phyloP scores from a whole-genome alignment of 495 filamentous ascomycete species.

The Cercophora sp. region DNA sequence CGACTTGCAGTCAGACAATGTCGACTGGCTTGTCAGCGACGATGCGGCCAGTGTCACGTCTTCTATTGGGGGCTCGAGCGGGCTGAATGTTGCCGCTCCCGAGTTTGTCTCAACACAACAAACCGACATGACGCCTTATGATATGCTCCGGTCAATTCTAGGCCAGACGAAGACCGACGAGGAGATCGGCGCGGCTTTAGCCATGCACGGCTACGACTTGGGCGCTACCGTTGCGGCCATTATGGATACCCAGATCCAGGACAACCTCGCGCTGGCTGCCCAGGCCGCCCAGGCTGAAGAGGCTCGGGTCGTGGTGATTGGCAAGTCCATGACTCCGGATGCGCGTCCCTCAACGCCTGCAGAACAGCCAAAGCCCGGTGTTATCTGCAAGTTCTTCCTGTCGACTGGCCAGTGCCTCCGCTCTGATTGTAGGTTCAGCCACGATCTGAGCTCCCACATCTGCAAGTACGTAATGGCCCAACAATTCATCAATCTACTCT shows the following conservation, averaged over 20 bases:
- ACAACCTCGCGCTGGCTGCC: slow-evolving; percentile 36
- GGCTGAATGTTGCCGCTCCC: slow-evolving; percentile 69
- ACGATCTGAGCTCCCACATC: slow-evolving; percentile 90
- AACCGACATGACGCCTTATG: slow-evolving; percentile 93
- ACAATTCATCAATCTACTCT: background rate
- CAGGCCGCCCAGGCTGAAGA: slow-evolving; percentile 45
- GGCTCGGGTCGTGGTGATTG: slow-evolving; percentile 65
- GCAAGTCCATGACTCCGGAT: slow-evolving; percentile 80
- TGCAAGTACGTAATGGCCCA: slow-evolving; percentile 79
- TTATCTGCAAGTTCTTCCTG: slow-evolving; percentile 95
- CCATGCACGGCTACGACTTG: slow-evolving; percentile 87
- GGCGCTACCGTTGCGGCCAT: slow-evolving; percentile 82
- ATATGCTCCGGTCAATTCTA: slow-evolving; percentile 93
- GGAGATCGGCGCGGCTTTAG: slow-evolving; percentile 85
- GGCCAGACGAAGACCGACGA: slow-evolving; percentile 86
- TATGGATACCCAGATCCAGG: slow-evolving; percentile 58
- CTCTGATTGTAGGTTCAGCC: slow-evolving; percentile 94
- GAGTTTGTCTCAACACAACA: slow-evolving; percentile 69
- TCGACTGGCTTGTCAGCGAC: slow-evolving; percentile 94
- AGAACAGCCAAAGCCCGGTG: slow-evolving; percentile 65
- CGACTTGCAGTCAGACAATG: slow-evolving; percentile 86
- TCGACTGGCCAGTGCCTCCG: slow-evolving; percentile 88
- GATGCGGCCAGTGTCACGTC: slow-evolving; percentile 78
- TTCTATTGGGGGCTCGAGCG: slow-evolving; percentile 58
- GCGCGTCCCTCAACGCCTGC: slow-evolving; percentile 69